Conservation (phyloP, 192 early-diverging fungal genomes). For the Chytriomyces sp. region DNA sequence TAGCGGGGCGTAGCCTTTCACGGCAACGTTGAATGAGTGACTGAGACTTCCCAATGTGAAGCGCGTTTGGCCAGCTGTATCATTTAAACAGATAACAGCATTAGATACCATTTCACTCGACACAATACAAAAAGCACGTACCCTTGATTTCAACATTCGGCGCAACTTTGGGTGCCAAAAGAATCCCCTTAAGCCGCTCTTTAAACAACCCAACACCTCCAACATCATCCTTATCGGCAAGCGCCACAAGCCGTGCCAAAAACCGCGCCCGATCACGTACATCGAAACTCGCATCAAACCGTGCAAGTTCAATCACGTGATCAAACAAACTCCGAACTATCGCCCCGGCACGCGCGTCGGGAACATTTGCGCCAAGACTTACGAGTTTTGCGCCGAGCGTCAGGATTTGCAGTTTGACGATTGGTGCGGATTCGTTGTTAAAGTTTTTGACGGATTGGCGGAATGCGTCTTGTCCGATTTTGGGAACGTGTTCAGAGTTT, state of each 20-base stretch:
- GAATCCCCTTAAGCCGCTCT: conserved; percentile 60
- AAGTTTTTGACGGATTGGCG: conserved; percentile 71
- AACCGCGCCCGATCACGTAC: conserved; percentile 89
- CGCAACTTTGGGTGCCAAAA: conserved; percentile 50
- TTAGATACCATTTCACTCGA: not conserved
- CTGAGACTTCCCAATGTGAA: conserved; percentile 55
- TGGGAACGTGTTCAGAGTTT: conserved; percentile 68
- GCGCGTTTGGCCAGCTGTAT: conserved; percentile 27
- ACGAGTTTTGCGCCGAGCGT: conserved; percentile 77
- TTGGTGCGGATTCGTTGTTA: conserved; percentile 58
- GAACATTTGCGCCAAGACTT: conserved; percentile 22
- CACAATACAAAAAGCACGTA: conserved; percentile 11
- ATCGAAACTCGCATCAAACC: conserved; percentile 89
- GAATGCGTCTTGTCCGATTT: conserved; percentile 80
- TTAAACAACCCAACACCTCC: conserved; percentile 44
- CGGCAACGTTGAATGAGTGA: conserved; percentile 46
- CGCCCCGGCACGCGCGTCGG: conserved; percentile 17
- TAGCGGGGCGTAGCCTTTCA: conserved; percentile 74
- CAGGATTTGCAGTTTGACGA: conserved; percentile 82
- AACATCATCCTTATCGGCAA: conserved; percentile 15
- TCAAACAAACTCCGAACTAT: conserved; percentile 57
- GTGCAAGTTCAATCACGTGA: conserved; percentile 83
- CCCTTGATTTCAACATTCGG: conserved; percentile 37
- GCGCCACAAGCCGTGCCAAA: conserved; percentile 60
- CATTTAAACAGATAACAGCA: conserved; percentile 1